Percentiles rank a stretch among this genome's conserved stretches.
Evolutionary conservation across 371 early-diverging fungal genomes (phyloP).

Genomic region (Syncephalastrum monosporum): DNA sequence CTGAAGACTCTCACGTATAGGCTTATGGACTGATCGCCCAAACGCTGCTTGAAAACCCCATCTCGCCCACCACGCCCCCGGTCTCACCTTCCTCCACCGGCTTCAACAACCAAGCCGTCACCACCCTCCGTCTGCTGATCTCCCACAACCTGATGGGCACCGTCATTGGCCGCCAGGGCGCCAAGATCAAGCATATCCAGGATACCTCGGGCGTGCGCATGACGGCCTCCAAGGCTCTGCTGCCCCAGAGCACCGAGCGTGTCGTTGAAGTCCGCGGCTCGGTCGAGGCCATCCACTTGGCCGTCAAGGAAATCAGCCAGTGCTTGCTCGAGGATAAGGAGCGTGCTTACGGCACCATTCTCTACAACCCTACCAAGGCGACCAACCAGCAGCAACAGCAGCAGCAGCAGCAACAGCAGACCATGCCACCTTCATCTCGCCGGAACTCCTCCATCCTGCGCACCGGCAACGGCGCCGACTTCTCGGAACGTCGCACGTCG

Average conservation of each 20-base stretch:
- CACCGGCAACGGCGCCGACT: constrained; percentile 33
- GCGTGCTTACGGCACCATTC: constrained; percentile 46
- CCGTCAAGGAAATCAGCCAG: constrained; percentile 67
- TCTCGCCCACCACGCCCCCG: constrained; percentile 26
- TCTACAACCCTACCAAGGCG: constrained; percentile 49
- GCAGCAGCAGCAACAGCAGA: constrained; percentile 9
- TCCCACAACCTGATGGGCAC: constrained; percentile 87
- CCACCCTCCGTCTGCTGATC: constrained; percentile 72
- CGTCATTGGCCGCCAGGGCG: constrained; percentile 84
- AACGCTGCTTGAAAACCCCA: constrained; percentile 73
- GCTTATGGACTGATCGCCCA: constrained; percentile 64
- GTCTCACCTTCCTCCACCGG: constrained; percentile 26
- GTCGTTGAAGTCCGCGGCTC: constrained; percentile 81
- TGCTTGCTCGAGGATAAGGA: constrained; percentile 52
- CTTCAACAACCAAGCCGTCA: constrained; percentile 9
- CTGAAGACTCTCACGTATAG: constrained; percentile 1
- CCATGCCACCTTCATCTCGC: constrained; percentile 4
- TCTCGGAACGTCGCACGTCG: constrained; percentile 22
- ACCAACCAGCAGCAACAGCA: constrained; percentile 6
- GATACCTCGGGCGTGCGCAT: constrained; percentile 79
- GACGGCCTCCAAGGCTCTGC: constrained; percentile 83
- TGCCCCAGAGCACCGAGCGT: constrained; percentile 86
- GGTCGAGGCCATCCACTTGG: constrained; percentile 71
- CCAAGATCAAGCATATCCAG: constrained; percentile 87
- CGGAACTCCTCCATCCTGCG: constrained; percentile 27